Evolutionary conservation across 768 basidiomycete genomes (phyloP).

Genomic region (Symmetrospora coprosmae): DNA sequence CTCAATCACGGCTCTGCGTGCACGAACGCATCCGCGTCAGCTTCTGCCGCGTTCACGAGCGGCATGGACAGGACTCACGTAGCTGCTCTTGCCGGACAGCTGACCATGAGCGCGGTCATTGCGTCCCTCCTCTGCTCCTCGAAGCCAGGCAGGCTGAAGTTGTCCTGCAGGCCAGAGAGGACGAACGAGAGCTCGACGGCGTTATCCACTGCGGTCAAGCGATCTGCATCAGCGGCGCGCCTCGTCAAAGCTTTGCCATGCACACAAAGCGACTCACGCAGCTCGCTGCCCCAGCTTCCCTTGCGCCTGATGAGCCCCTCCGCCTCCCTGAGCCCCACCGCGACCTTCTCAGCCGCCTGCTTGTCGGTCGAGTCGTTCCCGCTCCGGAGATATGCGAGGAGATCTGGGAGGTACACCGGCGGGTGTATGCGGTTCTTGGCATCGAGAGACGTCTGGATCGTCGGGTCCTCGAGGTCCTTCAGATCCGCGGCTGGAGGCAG

Average conservation of each 20-base stretch:
- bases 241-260: not conserved
- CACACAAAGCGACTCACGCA: slow-evolving; percentile 46
- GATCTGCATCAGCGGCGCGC: too few species aligned
- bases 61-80: slow-evolving; percentile 48
- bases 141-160: slow-evolving; percentile 70
- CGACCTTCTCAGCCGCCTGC: slow-evolving; percentile 62
- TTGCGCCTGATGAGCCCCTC: slow-evolving; percentile 76
- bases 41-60: not conserved
- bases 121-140: slow-evolving; percentile 59
- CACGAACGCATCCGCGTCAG: not conserved
- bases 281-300: slow-evolving; percentile 66
- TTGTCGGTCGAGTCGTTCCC: too few species aligned
- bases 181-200: slow-evolving; percentile 64
- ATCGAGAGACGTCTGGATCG: slow-evolving; percentile 43
- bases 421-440: slow-evolving; percentile 51
- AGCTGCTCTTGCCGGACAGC: slow-evolving; percentile 60
- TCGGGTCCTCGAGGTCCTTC: slow-evolving; percentile 65
- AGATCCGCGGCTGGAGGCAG: slow-evolving; percentile 40
- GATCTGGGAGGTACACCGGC: slow-evolving; percentile 79
- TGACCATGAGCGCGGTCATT: slow-evolving; percentile 63
- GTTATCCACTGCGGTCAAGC: slow-evolving; percentile 80
- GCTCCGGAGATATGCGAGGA: slow-evolving; percentile 61
- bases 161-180: slow-evolving; percentile 61
- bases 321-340: slow-evolving; percentile 63
- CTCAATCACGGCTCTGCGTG: slow-evolving; percentile 59